These are phyloP conservation scores for Hymenoscyphus infarciens DNA, from an alignment of 2,329 filamentous ascomycete genomes.

Conservation along the genomic window DNA sequence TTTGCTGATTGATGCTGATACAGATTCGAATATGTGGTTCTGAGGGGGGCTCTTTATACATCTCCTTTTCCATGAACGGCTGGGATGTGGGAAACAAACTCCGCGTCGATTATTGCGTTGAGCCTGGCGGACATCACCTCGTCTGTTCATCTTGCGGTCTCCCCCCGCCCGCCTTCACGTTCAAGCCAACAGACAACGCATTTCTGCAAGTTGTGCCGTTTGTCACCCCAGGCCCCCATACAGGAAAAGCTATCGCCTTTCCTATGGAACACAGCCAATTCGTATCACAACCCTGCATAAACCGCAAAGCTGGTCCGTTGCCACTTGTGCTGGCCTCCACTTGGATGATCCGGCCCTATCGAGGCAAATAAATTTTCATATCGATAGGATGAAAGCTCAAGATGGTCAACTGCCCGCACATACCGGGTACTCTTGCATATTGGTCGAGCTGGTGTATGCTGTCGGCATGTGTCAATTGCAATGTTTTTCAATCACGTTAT, in stretches of 20 bases:
- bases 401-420: slow-evolving; percentile 23
- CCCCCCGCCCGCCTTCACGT: slow-evolving; percentile 15
- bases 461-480: slow-evolving; percentile 24
- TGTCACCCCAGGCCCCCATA: slow-evolving; percentile 12
- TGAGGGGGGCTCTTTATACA: slow-evolving; percentile 29
- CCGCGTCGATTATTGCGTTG: slow-evolving; percentile 2
- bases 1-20: slow-evolving; percentile 32
- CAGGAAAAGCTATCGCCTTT: slow-evolving; percentile 3
- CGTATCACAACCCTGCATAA: slow-evolving; percentile 12
- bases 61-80: slow-evolving; percentile 1
- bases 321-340: slow-evolving; percentile 6
- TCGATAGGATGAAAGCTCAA: slow-evolving; percentile 24
- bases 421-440: slow-evolving; percentile 14
- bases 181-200: slow-evolving; percentile 29
- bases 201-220: slow-evolving; percentile 25
- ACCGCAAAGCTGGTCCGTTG: slow-evolving; percentile 1
- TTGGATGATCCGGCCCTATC: slow-evolving; percentile 16
- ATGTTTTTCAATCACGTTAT: slow-evolving; percentile 33
- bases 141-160: slow-evolving; percentile 9
- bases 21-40: slow-evolving; percentile 15
- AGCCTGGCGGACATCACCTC: slow-evolving; percentile 10
- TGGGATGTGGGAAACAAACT: slow-evolving; percentile 2
- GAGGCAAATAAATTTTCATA: slow-evolving; percentile 10
- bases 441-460: slow-evolving; percentile 21
- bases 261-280: slow-evolving; percentile 11